phyloP scores from a whole-genome alignment of 306 rosid genomes.

The Corylus americana region DNA sequence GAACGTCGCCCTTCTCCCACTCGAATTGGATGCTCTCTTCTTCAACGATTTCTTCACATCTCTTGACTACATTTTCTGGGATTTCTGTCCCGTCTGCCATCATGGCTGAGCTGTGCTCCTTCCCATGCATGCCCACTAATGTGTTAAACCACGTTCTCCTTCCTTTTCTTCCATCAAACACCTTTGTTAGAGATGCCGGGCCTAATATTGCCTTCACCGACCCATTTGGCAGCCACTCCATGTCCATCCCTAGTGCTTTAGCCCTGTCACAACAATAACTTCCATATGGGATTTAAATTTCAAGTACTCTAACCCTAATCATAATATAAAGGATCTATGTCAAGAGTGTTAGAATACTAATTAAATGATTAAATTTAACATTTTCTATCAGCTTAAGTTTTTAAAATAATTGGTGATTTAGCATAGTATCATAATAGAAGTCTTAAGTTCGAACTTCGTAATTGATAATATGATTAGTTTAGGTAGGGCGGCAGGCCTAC shows the following conservation, averaged over 20 bases:
- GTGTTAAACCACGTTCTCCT: slow-evolving; percentile 89
- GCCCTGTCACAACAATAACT: slow-evolving; percentile 42
- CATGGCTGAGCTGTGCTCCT: slow-evolving; percentile 67
- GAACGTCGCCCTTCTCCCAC: slow-evolving; percentile 85
- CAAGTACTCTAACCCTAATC: not conserved
- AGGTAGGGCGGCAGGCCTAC: too few species aligned
- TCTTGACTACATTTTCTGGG: slow-evolving; percentile 57
- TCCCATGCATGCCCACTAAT: slow-evolving; percentile 79
- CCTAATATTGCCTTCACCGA: slow-evolving; percentile 58
- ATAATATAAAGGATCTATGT: too few species aligned
- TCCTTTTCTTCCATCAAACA: slow-evolving; percentile 78
- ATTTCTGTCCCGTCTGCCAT: slow-evolving; percentile 80
- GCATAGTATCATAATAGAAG: too few species aligned
- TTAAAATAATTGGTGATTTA: too few species aligned
- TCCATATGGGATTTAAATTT: not conserved
- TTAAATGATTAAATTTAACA: too few species aligned
- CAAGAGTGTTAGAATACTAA: too few species aligned
- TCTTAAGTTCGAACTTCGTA: too few species aligned
- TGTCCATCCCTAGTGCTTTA: slow-evolving; percentile 69
- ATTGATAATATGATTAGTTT: too few species aligned
- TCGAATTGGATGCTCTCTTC: slow-evolving; percentile 91
- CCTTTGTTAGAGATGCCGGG: slow-evolving; percentile 56
- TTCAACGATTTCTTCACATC: slow-evolving; percentile 80
- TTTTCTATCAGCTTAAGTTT: too few species aligned
- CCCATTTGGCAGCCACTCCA: slow-evolving; percentile 67